Percentiles rank a stretch among this genome's conserved stretches.
These are phyloP conservation scores for Przewalskia tangutica DNA, from an alignment of 257 asterid species.

Conservation along the genomic window DNA sequence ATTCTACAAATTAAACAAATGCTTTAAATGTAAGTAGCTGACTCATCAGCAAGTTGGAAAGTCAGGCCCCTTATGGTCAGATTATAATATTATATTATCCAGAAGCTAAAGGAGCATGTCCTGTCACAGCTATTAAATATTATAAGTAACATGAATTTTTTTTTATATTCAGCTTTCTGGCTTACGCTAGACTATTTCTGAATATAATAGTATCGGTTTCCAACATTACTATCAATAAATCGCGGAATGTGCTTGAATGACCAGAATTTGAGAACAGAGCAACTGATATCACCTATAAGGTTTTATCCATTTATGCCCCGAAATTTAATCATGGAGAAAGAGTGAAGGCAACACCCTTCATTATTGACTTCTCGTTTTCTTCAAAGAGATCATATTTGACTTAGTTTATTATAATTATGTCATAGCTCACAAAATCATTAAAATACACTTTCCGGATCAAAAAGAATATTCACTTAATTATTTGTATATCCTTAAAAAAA, in stretches of 20 bases:
- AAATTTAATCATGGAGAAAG: neutral
- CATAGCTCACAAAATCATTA: neutral
- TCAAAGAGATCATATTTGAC: neutral
- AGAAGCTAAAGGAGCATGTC: neutral
- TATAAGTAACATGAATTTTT: neutral
- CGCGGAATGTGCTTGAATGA: too few species aligned
- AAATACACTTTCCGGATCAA: neutral
- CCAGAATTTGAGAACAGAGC: too few species aligned
- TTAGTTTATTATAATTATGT: neutral
- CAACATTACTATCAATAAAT: too few species aligned
- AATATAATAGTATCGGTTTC: too few species aligned
- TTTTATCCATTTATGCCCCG: too few species aligned
- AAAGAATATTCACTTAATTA: too few species aligned
- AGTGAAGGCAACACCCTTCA: neutral
- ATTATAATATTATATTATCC: neutral
- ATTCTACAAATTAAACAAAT: neutral
- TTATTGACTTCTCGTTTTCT: neutral
- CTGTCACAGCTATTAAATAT: neutral
- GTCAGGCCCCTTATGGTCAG: neutral
- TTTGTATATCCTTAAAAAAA: too few species aligned
- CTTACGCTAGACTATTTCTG: too few species aligned
- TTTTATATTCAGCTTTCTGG: too few species aligned
- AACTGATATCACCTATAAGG: too few species aligned
- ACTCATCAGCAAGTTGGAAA: neutral
- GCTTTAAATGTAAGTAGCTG: neutral